Conservation (phyloP, 2,329 filamentous ascomycete genomes). For the Ascochyta pisi region DNA sequence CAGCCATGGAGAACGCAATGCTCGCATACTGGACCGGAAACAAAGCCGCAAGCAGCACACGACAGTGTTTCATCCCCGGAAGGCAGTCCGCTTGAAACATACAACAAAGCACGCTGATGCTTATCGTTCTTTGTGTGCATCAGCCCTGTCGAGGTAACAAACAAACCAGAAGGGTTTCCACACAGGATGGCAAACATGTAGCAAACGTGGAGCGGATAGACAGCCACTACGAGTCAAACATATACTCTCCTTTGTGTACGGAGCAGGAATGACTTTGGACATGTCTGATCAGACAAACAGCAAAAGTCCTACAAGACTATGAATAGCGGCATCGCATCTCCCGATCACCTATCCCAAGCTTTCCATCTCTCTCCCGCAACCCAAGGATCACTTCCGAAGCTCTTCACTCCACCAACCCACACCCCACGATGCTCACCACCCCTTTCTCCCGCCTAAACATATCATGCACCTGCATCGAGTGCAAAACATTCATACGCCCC, state of each 20-base stretch:
- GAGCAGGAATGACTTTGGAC: background rate
- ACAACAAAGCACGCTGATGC: background rate
- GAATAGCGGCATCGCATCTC: background rate
- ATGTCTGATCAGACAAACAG: background rate
- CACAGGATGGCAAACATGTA: background rate
- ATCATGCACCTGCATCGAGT: conserved; percentile 23
- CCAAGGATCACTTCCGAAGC: no score
- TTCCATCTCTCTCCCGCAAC: no score
- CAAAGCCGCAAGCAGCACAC: background rate
- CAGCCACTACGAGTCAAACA: background rate
- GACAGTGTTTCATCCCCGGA: background rate
- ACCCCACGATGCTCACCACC: conserved; percentile 1
- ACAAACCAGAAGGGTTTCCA: background rate
- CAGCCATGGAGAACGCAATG: background rate
- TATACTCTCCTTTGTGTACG: background rate
- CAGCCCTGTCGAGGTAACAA: background rate
- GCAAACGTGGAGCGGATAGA: background rate
- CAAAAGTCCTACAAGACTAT: background rate
- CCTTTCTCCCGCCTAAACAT: conserved; percentile 17
- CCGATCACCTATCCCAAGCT: background rate
- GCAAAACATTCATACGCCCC: conserved; percentile 20
- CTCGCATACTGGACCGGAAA: background rate
- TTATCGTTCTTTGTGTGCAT: background rate
- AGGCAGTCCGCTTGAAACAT: background rate
- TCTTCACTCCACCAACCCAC: no score